Conservation (phyloP, 805 yeast genomes). For the Candida rishiriensis region DNA sequence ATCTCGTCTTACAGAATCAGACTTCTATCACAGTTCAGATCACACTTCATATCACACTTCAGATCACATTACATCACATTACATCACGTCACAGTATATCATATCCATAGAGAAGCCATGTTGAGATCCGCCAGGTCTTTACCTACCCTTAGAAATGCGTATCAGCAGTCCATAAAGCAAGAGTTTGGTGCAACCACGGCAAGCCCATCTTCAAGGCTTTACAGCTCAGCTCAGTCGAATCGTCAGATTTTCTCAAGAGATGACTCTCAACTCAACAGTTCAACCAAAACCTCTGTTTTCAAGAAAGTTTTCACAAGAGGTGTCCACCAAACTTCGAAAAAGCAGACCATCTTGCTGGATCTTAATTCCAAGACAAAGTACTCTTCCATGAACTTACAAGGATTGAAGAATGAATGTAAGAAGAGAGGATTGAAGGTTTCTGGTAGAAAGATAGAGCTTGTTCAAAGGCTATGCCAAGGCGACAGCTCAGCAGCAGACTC, state of each 20-base stretch:
- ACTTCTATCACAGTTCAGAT: no score
- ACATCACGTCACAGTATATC: no score
- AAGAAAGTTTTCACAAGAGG: slow-evolving; percentile 21
- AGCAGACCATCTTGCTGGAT: slow-evolving; percentile 28
- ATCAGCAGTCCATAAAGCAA: slow-evolving; percentile 20
- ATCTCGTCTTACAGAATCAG: no score
- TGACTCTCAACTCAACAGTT: slow-evolving; percentile 2
- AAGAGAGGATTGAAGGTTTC: slow-evolving; percentile 53
- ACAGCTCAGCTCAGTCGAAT: slow-evolving; percentile 4
- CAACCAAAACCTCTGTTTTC: background rate
- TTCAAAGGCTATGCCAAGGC: slow-evolving; percentile 30
- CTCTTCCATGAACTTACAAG: slow-evolving; percentile 45
- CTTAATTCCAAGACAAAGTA: slow-evolving; percentile 21
- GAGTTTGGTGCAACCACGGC: slow-evolving; percentile 4
- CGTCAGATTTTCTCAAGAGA: slow-evolving; percentile 5
- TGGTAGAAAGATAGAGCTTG: slow-evolving; percentile 58
- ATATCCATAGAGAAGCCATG: slow-evolving; percentile 9
- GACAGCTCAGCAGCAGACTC: slow-evolving; percentile 9
- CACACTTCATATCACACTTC: no score
- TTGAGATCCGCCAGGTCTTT: slow-evolving; percentile 32
- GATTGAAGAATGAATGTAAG: slow-evolving; percentile 55
- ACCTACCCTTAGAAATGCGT: slow-evolving; percentile 28
- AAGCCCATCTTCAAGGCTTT: slow-evolving; percentile 7
- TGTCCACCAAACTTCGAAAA: slow-evolving; percentile 33
- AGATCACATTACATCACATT: no score